Conservation (phyloP, 768 basidiomycete species). For the Leccinum imitatum region DNA sequence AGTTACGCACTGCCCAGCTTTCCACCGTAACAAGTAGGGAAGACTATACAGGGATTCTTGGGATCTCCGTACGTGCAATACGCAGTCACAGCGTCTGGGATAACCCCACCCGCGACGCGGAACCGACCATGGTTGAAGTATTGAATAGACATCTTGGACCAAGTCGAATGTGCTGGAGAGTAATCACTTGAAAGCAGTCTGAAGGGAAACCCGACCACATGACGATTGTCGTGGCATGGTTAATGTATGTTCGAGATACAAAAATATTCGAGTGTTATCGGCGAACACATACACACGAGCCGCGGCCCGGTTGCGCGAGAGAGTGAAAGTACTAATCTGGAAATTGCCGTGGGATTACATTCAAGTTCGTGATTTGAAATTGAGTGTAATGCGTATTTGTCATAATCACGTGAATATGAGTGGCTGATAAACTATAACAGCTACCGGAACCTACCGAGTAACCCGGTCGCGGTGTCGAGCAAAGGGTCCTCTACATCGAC, state of each 20-base stretch:
- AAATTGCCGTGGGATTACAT: no score
- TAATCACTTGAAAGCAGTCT: not conserved
- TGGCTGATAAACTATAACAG: conserved; percentile 45
- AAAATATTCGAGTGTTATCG: not conserved
- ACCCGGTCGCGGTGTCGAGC: conserved; percentile 3
- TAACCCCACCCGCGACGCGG: conserved; percentile 48
- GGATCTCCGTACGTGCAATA: conserved; percentile 56
- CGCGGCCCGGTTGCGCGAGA: conserved; percentile 7
- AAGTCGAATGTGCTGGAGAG: not conserved
- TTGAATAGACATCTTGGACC: conserved; percentile 33
- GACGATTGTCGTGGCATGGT: not conserved
- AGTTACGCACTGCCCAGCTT: conserved; percentile 47
- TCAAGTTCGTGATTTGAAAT: not conserved
- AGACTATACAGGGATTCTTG: conserved; percentile 55
- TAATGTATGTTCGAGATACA: conserved; percentile 5
- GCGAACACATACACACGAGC: not conserved
- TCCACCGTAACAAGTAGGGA: conserved; percentile 58
- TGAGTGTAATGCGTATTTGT: not conserved
- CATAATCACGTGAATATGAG: conserved; percentile 13
- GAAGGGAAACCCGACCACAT: not conserved
- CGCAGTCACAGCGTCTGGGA: conserved; percentile 60
- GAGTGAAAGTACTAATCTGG: not conserved
- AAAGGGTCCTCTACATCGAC: conserved; percentile 38
- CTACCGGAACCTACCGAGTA: conserved; percentile 34
- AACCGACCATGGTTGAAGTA: conserved; percentile 57